Conservation (phyloP, 148 eudicot genomes). For the Chenopodium quinoa region DNA sequence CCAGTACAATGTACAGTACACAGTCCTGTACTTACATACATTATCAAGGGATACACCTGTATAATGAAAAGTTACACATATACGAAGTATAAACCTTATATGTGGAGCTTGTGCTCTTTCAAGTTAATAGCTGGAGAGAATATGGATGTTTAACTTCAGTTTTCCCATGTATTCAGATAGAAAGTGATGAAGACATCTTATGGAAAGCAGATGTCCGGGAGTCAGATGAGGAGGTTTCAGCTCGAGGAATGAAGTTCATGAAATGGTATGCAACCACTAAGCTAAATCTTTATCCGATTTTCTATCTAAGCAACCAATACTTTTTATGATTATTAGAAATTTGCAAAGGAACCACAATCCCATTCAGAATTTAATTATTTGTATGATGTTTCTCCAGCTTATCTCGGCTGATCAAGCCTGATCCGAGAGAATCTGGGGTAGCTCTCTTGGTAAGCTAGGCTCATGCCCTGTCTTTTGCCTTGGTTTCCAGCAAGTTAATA, state of each 20-base stretch:
- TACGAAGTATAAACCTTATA: no score
- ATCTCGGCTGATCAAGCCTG: not conserved
- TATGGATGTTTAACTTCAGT: not conserved
- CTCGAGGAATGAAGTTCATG: slow-evolving; percentile 63
- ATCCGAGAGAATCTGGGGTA: not conserved
- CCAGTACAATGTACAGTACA: not conserved
- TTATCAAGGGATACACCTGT: not conserved
- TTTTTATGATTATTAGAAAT: not conserved
- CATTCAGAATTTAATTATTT: not conserved
- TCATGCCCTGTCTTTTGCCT: not conserved
- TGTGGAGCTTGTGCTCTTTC: no score
- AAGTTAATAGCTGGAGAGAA: no score
- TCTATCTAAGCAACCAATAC: not conserved
- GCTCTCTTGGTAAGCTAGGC: not conserved
- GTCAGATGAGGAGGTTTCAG: slow-evolving; percentile 56
- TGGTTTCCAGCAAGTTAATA: not conserved
- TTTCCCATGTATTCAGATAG: slow-evolving; percentile 40
- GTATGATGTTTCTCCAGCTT: not conserved
- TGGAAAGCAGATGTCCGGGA: slow-evolving; percentile 66
- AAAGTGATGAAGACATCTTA: slow-evolving; percentile 57
- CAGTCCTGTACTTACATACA: not conserved
- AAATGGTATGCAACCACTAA: slow-evolving; percentile 40
- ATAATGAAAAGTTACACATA: not conserved
- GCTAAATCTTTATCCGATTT: not conserved
- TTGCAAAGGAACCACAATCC: not conserved